These are phyloP conservation scores for Yamadazyma triangularis DNA, from an alignment of 1,139 yeast species.

Conservation along the genomic window DNA sequence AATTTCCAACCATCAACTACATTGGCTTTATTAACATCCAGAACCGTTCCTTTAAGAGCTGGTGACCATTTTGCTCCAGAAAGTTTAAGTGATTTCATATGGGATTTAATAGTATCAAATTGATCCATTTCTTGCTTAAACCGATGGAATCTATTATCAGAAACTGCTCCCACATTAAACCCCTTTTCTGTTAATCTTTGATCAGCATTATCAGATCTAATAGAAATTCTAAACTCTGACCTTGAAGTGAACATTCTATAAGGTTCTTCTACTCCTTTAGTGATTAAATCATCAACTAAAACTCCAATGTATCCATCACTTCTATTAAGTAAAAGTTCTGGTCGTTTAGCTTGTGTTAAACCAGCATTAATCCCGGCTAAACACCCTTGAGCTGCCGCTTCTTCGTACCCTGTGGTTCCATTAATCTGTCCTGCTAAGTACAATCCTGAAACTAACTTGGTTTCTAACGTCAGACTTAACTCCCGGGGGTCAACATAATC, in stretches of 20 bases:
- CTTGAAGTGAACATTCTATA: conserved; percentile 97
- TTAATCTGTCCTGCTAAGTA: conserved; percentile 96
- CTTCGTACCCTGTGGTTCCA: conserved; percentile 99
- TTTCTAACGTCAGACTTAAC: conserved; percentile 70
- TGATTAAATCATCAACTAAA: conserved; percentile 85
- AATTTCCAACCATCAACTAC: conserved; percentile 44
- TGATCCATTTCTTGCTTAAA: conserved; percentile 43
- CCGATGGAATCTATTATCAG: conserved; percentile 52
- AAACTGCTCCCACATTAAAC: conserved; percentile 60
- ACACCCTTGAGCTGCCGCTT: conserved; percentile 96
- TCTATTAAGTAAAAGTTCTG: conserved; percentile 56
- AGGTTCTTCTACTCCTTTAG: conserved; percentile 96
- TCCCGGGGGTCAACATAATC: conserved; percentile 96
- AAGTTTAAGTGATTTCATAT: conserved; percentile 41
- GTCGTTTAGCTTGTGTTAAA: conserved; percentile 34
- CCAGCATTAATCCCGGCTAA: conserved; percentile 96
- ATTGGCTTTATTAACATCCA: conserved; percentile 26
- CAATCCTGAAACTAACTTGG: conserved; percentile 73
- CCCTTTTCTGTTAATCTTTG: conserved; percentile 72
- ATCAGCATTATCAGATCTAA: conserved; percentile 94
- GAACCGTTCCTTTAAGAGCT: conserved; percentile 44
- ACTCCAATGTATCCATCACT: conserved; percentile 92
- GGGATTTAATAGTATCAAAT: conserved; percentile 41
- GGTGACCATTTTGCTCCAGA: conserved; percentile 66
- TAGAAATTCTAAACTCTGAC: conserved; percentile 85